Evolutionary conservation across 116 monocot genomes (phyloP).

Genomic region (Trichopus zeylanicus): DNA sequence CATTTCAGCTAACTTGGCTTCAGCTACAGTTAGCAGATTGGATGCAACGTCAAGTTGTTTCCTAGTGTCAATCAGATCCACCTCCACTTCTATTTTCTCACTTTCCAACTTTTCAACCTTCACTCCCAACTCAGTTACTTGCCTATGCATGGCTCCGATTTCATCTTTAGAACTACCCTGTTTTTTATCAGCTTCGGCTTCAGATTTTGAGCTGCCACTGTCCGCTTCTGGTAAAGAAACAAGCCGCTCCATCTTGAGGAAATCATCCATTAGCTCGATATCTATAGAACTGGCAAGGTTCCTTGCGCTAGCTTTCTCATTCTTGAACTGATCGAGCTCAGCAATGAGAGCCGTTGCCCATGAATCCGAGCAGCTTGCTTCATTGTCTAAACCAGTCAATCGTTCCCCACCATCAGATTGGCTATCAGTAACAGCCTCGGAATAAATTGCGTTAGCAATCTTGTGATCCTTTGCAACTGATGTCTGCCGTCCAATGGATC

Average conservation of each 20-base stretch:
- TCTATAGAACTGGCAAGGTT: conserved; percentile 8
- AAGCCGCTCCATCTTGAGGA: conserved; percentile 29
- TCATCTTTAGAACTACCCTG: background rate
- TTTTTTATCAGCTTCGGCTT: conserved; percentile 5
- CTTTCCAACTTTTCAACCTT: conserved; percentile 15
- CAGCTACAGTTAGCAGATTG: conserved; percentile 21
- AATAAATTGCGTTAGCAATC: background rate
- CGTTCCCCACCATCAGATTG: conserved; percentile 13
- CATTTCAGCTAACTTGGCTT: conserved; percentile 33
- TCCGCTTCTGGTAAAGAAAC: conserved; percentile 16
- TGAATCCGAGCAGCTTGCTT: conserved; percentile 9
- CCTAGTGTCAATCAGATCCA: conserved; percentile 27
- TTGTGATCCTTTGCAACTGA: conserved; percentile 24
- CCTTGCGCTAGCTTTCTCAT: conserved; percentile 9
- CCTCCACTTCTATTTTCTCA: conserved; percentile 47
- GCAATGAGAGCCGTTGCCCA: conserved; percentile 16
- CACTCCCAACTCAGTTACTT: conserved; percentile 13
- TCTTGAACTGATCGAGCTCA: background rate
- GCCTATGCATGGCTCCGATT: background rate
- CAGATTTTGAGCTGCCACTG: background rate
- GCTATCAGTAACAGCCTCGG: conserved; percentile 20
- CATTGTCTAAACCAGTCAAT: conserved; percentile 11
- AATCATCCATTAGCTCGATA: conserved; percentile 30
- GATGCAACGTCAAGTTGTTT: conserved; percentile 22
- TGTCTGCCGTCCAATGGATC: conserved; percentile 23